Conservation (phyloP, 1,284 basidiomycete species). For the Coniferiporia sulphurascens region DNA sequence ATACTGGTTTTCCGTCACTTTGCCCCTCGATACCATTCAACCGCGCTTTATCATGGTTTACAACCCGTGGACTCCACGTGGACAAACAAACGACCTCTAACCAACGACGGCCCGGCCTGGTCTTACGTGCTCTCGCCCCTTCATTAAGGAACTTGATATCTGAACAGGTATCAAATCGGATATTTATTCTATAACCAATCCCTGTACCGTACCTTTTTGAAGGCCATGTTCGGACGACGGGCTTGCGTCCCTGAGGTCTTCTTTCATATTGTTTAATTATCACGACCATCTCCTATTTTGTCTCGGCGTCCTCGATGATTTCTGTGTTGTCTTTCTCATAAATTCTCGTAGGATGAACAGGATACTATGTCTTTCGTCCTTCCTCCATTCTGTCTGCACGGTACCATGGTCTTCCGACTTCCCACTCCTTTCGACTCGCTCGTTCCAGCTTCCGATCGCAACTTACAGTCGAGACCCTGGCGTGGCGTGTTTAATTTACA, state of each 20-base stretch:
- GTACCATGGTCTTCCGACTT: slow-evolving; percentile 51
- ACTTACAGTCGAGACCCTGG: slow-evolving; percentile 41
- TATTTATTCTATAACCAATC: too few species aligned
- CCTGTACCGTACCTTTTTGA: too few species aligned
- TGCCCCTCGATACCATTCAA: too few species aligned
- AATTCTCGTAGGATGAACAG: not conserved
- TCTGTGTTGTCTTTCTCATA: not conserved
- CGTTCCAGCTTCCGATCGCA: slow-evolving; percentile 42
- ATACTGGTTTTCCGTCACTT: too few species aligned
- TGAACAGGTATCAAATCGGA: too few species aligned
- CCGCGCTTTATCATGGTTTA: too few species aligned
- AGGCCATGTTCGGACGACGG: too few species aligned
- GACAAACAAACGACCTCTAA: too few species aligned
- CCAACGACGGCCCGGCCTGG: too few species aligned
- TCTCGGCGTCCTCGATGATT: not conserved
- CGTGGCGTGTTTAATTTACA: slow-evolving; percentile 47
- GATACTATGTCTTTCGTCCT: not conserved
- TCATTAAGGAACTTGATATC: too few species aligned
- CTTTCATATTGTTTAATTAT: not conserved
- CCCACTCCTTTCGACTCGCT: slow-evolving; percentile 55
- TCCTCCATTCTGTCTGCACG: not conserved
- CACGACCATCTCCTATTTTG: not conserved
- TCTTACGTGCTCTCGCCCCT: too few species aligned
- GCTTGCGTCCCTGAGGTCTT: not conserved
- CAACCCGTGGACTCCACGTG: too few species aligned